Base-by-base conservation (phyloP, 1,284 basidiomycete species). In the Macrocystidia cucumis region DNA sequence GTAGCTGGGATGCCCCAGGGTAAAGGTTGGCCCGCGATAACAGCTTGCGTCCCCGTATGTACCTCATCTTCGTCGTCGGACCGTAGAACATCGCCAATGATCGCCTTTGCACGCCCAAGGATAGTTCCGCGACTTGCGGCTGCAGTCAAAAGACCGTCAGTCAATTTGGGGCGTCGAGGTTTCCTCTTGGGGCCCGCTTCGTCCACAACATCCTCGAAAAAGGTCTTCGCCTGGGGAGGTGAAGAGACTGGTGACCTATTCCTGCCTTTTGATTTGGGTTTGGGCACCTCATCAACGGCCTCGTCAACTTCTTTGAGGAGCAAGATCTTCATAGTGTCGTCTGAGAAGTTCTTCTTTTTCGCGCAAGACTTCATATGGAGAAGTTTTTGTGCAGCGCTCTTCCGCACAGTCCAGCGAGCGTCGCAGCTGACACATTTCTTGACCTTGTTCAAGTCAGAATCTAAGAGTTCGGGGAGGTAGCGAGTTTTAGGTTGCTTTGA, bases 331-430 rank as follows among this genome's bases (percentile, higher is more conserved):
- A 90, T 44, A 0, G 80, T 83, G 5, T 74, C 71, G 17, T 72
- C 56, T 2, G 63, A 60, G 34, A 81, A 55, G 2, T 56, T 56
- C 18, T 65, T 60, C 51, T 78, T 83, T 54, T 69, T 75, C 13
- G 79, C 73, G 50, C 86, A 90, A 1, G 64, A 56, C 33, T 67
- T 64, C 14, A 90, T 71, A 48, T 90, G 86, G 2, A 62, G 50
- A 46, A 72, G 54, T 51, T 88, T 88, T 44, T 81, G 69, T 8
- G 55, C 44, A 11, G 59, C 57, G 4, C 69, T 69, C 52, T 90
- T 90, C 34, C 70, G 63, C 5, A 69, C 56, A 2, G 81, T 86
- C 85, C 85, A 90, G 0, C 56, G 53, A 7, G 68, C 50, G 24
- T 74, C 69, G 47, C 86, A 90, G 30, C 69, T 66, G 29, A 86